Percentiles rank a stretch among this genome's conserved stretches.
Conservation (phyloP, 192 early-diverging fungal species). For the Geranomyces variabilis region DNA sequence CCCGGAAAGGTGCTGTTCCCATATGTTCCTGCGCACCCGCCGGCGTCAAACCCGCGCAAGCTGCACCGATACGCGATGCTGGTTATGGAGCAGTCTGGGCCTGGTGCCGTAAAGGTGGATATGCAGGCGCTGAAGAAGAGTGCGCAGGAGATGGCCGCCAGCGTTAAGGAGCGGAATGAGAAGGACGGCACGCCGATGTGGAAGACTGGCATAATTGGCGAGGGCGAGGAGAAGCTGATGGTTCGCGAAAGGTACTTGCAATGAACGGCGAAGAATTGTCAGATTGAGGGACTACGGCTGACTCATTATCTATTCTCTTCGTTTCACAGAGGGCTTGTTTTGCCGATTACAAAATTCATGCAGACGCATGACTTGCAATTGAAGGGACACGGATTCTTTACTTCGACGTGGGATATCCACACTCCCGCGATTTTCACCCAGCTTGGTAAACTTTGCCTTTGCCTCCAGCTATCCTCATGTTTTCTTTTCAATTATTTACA, state of each 20-base stretch:
- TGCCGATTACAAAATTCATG: slow-evolving; percentile 46
- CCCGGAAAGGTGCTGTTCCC: slow-evolving; percentile 52
- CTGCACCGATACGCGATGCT: slow-evolving; percentile 49
- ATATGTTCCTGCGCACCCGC: slow-evolving; percentile 58
- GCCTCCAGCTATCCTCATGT: neutral
- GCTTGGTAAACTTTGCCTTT: slow-evolving; percentile 34
- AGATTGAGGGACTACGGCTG: too few relatives aligned
- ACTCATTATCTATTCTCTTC: neutral
- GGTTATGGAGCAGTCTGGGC: slow-evolving; percentile 40
- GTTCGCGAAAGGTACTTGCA: slow-evolving; percentile 35
- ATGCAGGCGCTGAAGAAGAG: slow-evolving; percentile 16
- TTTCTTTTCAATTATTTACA: neutral
- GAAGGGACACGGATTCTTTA: slow-evolving; percentile 53
- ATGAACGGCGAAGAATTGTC: too few relatives aligned
- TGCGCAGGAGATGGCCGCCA: slow-evolving; percentile 7
- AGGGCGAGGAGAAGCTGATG: slow-evolving; percentile 37
- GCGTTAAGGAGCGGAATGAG: neutral
- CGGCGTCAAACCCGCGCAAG: slow-evolving; percentile 50
- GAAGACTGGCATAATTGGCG: slow-evolving; percentile 15
- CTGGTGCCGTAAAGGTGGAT: slow-evolving; percentile 31
- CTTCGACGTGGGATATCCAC: slow-evolving; percentile 46
- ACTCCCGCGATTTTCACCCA: slow-evolving; percentile 48
- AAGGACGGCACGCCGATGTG: slow-evolving; percentile 8
- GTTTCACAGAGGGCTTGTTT: slow-evolving; percentile 28
- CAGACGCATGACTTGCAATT: slow-evolving; percentile 37